Conservation (phyloP, 139 green algal genomes). For the Micractinium sp. region DNA sequence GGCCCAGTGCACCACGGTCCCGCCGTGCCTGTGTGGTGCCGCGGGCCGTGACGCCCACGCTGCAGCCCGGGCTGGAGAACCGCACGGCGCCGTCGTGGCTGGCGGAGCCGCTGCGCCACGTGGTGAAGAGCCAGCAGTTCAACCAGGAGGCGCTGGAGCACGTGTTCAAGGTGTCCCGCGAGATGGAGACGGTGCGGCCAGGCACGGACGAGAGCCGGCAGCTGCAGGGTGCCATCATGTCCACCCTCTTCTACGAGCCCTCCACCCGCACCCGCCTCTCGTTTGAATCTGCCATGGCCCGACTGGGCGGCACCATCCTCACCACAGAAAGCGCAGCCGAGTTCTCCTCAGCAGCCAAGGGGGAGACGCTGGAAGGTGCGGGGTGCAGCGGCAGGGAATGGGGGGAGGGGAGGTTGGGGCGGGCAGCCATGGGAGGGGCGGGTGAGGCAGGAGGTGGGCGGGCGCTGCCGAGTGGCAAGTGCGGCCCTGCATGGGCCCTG, state of each 20-base stretch:
- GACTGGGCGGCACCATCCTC: slow-evolving; percentile 92
- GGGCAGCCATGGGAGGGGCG: neutral
- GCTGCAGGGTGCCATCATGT: slow-evolving; percentile 89
- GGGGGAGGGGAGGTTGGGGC: neutral
- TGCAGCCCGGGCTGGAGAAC: slow-evolving; percentile 32
- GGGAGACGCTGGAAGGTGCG: slow-evolving; percentile 95
- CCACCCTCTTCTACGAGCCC: slow-evolving; percentile 99
- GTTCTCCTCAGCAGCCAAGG: slow-evolving; percentile 98
- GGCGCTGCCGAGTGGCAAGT: no score
- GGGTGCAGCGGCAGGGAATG: neutral
- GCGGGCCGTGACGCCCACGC: slow-evolving; percentile 19
- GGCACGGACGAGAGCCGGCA: slow-evolving; percentile 65
- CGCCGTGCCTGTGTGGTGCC: neutral
- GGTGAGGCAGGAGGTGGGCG: neutral
- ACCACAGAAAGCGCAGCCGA: slow-evolving; percentile 96
- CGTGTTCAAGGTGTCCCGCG: slow-evolving; percentile 85
- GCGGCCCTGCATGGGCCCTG: neutral
- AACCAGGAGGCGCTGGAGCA: slow-evolving; percentile 75
- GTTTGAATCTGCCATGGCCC: slow-evolving; percentile 96
- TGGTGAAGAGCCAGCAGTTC: slow-evolving; percentile 96
- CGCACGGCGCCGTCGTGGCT: slow-evolving; percentile 11
- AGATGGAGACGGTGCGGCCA: slow-evolving; percentile 75
- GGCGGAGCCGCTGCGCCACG: slow-evolving; percentile 62
- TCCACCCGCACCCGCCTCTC: slow-evolving; percentile 97
- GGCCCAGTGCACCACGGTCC: neutral